These are phyloP conservation scores for Rhizophora apiculata DNA, from an alignment of 345 rosid genomes.

Conservation along the genomic window DNA sequence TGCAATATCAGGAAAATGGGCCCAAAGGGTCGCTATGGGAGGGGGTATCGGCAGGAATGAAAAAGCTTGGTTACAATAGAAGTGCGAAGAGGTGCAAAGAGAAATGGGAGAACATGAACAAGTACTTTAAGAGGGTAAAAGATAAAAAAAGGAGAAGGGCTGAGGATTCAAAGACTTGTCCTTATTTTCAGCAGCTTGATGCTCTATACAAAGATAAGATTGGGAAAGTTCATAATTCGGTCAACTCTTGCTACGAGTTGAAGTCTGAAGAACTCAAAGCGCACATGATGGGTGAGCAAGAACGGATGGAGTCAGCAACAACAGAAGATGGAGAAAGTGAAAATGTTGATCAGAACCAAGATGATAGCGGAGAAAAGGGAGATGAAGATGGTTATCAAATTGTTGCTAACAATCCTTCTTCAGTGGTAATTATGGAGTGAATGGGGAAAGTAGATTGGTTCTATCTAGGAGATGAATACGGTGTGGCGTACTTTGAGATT, in stretches of 20 bases:
- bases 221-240: conserved; percentile 26
- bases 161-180: conserved; percentile 29
- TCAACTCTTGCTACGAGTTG: conserved; percentile 26
- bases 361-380: conserved; percentile 24
- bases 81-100: conserved; percentile 35
- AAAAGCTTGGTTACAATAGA: conserved; percentile 26
- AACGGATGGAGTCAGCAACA: conserved; percentile 25
- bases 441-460: not conserved
- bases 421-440: conserved; percentile 34
- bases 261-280: conserved; percentile 51
- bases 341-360: conserved; percentile 30
- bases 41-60: conserved; percentile 29
- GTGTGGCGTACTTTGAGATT: conserved; percentile 14
- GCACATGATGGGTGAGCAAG: conserved; percentile 46
- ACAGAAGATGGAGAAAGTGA: conserved; percentile 36
- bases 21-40: conserved; percentile 33
- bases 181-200: conserved; percentile 45
- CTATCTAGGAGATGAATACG: conserved; percentile 8
- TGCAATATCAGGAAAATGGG: conserved; percentile 25
- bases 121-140: conserved; percentile 37
- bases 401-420: conserved; percentile 33
- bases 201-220: conserved; percentile 56
- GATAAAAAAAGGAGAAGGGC: conserved; percentile 33
- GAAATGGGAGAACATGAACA: conserved; percentile 41
- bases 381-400: conserved; percentile 27